These are phyloP conservation scores for Geranium rotundifolium DNA, from an alignment of 345 rosid species.

Conservation along the genomic window DNA sequence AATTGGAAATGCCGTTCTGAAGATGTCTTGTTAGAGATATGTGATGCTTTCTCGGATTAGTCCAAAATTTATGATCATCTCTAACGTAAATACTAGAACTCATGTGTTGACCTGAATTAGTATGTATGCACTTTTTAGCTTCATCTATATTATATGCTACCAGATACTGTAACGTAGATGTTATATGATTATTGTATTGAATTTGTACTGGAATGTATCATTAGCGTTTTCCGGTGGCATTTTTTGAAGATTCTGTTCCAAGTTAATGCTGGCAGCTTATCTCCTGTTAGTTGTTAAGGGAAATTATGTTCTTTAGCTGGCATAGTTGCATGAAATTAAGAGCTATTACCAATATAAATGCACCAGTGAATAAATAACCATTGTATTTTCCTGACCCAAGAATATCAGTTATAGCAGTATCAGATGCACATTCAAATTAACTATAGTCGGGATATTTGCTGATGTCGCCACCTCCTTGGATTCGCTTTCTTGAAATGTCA, in stretches of 20 bases:
- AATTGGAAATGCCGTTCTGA: not conserved
- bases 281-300: not conserved
- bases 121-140: not conserved
- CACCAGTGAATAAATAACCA: not conserved
- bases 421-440: too few relatives aligned
- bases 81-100: not conserved
- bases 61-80: not conserved
- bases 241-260: not conserved
- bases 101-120: not conserved
- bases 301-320: not conserved
- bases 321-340: not conserved
- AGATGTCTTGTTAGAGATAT: not conserved
- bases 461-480: too few relatives aligned
- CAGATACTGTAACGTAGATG: not conserved
- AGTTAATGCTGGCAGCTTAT: not conserved
- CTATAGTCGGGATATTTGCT: too few relatives aligned
- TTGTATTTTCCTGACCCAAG: too few relatives aligned
- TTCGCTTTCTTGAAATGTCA: too few relatives aligned
- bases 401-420: too few relatives aligned
- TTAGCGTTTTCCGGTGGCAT: not conserved
- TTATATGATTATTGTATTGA: not conserved
- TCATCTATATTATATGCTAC: not conserved
- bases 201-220: not conserved
- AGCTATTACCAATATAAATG: not conserved
- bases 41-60: not conserved